Base-by-base conservation (phyloP, 2,329 filamentous ascomycete species). In the Monilinia vaccinii-corymbosi region DNA sequence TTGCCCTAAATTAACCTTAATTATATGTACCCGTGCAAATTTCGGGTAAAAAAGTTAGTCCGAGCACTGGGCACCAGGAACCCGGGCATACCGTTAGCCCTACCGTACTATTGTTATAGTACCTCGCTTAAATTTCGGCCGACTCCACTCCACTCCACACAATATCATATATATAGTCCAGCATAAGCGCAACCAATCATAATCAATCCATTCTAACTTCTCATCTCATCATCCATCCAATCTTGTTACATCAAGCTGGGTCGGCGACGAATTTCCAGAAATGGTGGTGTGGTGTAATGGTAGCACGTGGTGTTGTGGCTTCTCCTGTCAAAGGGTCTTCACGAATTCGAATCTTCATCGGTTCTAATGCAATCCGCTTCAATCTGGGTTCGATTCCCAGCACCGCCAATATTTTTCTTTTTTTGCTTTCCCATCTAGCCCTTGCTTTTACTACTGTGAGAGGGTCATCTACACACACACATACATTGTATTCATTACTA, bases 331-430 rank as follows among this genome's bases (percentile, higher is more conserved):
- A n/a, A n/a, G 56, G 56, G 38, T 38, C 28, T 51, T 58, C 56
- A 58, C 32, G 56, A 44, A 13, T 14, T 38, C 11, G 49, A n/a
- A 34, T 25, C 23, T 6, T 51, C 28, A 28, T 14, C 28, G 1
- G 14, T 14, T 51, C 14, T n/a, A 6, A n/a, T 21, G 23, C n/a
- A 23, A 8, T 6, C 56, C 56, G 56, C 36, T 58, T 57, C 56
- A 51, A 58, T 58, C 56, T 58, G 56, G 56, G 56, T 58, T 58
- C 56, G 56, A 58, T 58, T 58, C 56, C 56, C 56, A 58, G 56
- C 46, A 58, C 56, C 56, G 56, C 56, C 56, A 58, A 23, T 1
- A 36, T 28, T 52, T 52, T 28, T 34, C 1, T 1, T 8, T 55
- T 55, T 23, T 23, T 48, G 38, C 31, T 23, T n/a, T n/a, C n/a